Percentiles rank a stretch among this genome's conserved stretches.
phyloP scores from a whole-genome alignment of 140 eudicot genomes.

The Bidens hawaiensis region DNA sequence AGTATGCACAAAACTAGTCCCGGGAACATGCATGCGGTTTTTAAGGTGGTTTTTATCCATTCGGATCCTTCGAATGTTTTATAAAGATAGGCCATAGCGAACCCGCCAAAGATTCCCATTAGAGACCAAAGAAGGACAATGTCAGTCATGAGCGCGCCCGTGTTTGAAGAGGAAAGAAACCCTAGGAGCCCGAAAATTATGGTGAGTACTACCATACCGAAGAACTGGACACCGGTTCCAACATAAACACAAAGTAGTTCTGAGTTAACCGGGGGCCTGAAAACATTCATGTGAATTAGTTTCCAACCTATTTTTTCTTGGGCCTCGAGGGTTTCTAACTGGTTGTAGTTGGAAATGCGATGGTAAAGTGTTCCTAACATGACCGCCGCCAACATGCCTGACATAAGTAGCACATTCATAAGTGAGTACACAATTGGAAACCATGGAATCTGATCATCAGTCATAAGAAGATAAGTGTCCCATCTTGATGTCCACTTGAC shows the following conservation, averaged over 20 bases:
- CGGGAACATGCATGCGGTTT: constrained; percentile 66
- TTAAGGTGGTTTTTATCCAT: constrained; percentile 48
- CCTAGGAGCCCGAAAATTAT: constrained; percentile 53
- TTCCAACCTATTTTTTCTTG: constrained; percentile 72
- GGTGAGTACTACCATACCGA: constrained; percentile 45
- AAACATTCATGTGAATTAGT: constrained; percentile 52
- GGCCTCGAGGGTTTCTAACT: constrained; percentile 53
- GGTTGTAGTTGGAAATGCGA: constrained; percentile 54
- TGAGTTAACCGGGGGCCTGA: constrained; percentile 56
- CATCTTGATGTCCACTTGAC: constrained; percentile 62
- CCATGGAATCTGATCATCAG: constrained; percentile 53
- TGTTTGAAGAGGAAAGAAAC: constrained; percentile 53
- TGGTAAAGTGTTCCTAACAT: constrained; percentile 56
- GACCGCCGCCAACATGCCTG: constrained; percentile 65
- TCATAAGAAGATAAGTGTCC: constrained; percentile 49
- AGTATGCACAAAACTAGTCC: constrained; percentile 46
- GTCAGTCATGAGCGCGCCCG: constrained; percentile 52
- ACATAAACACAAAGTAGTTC: constrained; percentile 52
- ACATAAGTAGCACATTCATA: constrained; percentile 58
- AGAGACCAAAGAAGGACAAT: constrained; percentile 54
- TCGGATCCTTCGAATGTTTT: constrained; percentile 59
- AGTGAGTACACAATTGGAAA: constrained; percentile 50
- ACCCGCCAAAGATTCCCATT: constrained; percentile 67
- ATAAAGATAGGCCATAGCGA: constrained; percentile 48
- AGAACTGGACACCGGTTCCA: constrained; percentile 59